Evolutionary conservation across 768 basidiomycete species (phyloP).

Genomic region (Rhodocollybia butyracea): DNA sequence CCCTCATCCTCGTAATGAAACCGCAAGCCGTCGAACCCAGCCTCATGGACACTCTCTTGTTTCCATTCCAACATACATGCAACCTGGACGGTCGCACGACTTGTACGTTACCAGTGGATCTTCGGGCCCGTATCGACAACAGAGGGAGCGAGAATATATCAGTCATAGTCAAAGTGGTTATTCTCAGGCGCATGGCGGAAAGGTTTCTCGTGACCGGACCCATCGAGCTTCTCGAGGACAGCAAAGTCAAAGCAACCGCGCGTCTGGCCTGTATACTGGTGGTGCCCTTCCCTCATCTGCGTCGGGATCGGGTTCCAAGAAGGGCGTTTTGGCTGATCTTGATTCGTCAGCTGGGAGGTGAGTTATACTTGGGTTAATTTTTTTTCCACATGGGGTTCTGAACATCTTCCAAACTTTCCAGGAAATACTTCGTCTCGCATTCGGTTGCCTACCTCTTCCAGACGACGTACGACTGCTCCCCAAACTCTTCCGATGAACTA

Average conservation of each 20-base stretch:
- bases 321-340: constrained; percentile 4
- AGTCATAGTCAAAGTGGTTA: neutral
- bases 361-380: neutral
- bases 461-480: constrained; percentile 56
- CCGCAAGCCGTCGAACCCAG: neutral
- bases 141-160: neutral
- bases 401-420: constrained; percentile 19
- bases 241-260: neutral
- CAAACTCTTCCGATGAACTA: constrained; percentile 50
- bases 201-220: neutral
- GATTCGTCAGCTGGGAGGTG: constrained; percentile 1
- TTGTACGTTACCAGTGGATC: neutral
- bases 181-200: neutral
- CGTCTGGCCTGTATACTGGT: constrained; percentile 1
- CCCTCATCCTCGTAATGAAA: neutral
- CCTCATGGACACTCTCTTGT: neutral
- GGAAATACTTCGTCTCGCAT: constrained; percentile 55
- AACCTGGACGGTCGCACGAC: neutral
- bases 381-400: constrained; percentile 6
- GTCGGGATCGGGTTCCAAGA: neutral
- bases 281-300: neutral
- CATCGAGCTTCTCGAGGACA: neutral
- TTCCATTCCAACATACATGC: neutral
- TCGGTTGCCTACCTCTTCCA: constrained; percentile 64
- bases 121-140: neutral